These are phyloP conservation scores for Pseudogymnoascus sp. DNA, from an alignment of 2,329 filamentous ascomycete genomes.

Conservation along the genomic window DNA sequence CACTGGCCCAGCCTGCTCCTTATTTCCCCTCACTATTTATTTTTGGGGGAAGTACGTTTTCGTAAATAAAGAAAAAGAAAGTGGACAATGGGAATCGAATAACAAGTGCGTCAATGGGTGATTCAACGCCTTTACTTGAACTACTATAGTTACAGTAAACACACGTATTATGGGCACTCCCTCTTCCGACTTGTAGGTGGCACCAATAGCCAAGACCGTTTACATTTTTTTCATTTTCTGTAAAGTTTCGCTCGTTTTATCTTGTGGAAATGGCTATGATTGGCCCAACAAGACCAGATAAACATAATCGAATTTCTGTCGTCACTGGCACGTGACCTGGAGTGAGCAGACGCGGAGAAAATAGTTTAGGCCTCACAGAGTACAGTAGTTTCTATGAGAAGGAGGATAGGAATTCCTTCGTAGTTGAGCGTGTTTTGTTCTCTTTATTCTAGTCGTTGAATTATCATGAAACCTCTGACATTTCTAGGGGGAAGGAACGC, in stretches of 20 bases:
- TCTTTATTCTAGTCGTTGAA: background rate
- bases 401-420: background rate
- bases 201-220: background rate
- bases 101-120: background rate
- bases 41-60: background rate
- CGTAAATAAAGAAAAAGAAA: background rate
- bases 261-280: background rate
- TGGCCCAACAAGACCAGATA: background rate
- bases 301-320: background rate
- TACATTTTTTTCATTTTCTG: constrained; percentile 3
- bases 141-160: background rate
- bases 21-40: background rate
- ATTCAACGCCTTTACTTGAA: background rate
- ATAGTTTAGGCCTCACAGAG: background rate
- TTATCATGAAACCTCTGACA: background rate
- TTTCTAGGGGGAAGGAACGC: too few relatives aligned
- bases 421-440: background rate
- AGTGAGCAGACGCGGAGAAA: background rate
- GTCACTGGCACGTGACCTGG: background rate
- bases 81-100: background rate
- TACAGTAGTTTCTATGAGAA: background rate
- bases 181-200: background rate
- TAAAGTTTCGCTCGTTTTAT: constrained; percentile 9
- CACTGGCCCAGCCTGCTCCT: background rate
- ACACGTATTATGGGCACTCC: background rate